Base-by-base conservation (phyloP, 2,329 filamentous ascomycete species). In the Paecilomyces variotii region DNA sequence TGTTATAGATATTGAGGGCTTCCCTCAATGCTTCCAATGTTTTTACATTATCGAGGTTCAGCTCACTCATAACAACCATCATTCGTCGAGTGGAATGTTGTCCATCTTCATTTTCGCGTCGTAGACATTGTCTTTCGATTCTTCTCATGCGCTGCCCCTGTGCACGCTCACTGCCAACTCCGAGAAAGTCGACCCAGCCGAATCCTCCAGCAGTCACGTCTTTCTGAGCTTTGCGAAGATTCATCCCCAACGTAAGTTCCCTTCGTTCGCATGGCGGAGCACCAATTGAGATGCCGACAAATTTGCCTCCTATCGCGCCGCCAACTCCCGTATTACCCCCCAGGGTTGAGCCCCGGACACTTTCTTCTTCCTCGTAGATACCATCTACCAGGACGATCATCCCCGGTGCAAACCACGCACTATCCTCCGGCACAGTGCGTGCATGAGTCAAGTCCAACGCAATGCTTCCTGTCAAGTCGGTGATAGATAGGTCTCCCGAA, bases 371-470 rank as follows among this genome's bases (percentile, higher is more conserved):
- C 71, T 96, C 91, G 69, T 99, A 99, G n/a, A 93, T 86, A 5
- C 94, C 94, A 67, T 99, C 94, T 0, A 97, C 85, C 0, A 99
- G 82, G 2, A 97, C 89, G 54, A 99, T 89, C 91, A 97, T 97
- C 2, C 95, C 95, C 0, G 94, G 92, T 4, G 88, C 86, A 69
- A 97, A 97, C 88, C 91, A 99, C 3, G 90, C 88, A 26, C 90
- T 91, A 68, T 93, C 87, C 60, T 91, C 87, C 0, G 92, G 92
- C 57, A 97, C 87, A 12, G 89, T 85, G 25, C 87, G 85, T 0
- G 93, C 90, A 68, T 93, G 88, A 24, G 86, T 83, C 10, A 97
- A 76, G 65, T 97, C 91, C 1, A 99, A 79, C 2, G 85, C 82
- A 66, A 99, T 96, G 56, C 89, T 93, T 19, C 93, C 94, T 0